Conservation (phyloP, 129 eudicot genomes). For the Scalesia atractyloides region DNA sequence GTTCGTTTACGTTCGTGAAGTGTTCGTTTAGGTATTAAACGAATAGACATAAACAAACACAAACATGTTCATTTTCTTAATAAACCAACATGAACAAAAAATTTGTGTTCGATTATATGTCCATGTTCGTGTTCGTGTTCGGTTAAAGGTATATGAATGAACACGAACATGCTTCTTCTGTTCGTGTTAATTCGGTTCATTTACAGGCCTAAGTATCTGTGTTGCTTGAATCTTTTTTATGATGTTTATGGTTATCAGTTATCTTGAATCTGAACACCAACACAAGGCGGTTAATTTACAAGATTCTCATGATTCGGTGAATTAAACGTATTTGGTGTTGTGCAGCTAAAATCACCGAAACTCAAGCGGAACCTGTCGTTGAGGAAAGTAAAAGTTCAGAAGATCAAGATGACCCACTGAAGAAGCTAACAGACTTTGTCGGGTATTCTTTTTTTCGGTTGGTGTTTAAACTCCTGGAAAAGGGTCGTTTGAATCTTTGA, state of each 20-base stretch:
- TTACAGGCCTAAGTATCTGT: neutral
- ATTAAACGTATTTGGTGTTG: neutral
- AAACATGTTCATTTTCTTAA: no score
- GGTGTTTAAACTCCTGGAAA: neutral
- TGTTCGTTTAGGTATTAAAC: no score
- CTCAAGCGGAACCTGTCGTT: conserved; percentile 35
- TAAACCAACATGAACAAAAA: no score
- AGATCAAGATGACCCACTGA: conserved; percentile 67
- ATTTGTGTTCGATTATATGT: no score
- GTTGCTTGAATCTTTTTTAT: no score
- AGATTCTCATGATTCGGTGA: neutral
- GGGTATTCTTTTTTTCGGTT: conserved; percentile 43
- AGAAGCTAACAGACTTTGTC: conserved; percentile 58
- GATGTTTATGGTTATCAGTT: no score
- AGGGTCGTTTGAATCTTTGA: neutral
- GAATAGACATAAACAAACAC: no score
- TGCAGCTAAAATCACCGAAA: conserved; percentile 52
- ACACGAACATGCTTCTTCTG: no score
- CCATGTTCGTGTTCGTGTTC: no score
- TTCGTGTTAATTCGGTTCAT: no score
- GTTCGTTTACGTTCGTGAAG: no score
- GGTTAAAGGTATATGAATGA: no score
- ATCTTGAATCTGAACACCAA: neutral
- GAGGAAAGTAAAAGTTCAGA: conserved; percentile 53
- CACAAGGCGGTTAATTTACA: neutral